Percentiles rank a stretch among this genome's conserved stretches.
These are phyloP conservation scores for Hypoxylon sp. DNA, from an alignment of 2,329 filamentous ascomycete species.

Conservation along the genomic window DNA sequence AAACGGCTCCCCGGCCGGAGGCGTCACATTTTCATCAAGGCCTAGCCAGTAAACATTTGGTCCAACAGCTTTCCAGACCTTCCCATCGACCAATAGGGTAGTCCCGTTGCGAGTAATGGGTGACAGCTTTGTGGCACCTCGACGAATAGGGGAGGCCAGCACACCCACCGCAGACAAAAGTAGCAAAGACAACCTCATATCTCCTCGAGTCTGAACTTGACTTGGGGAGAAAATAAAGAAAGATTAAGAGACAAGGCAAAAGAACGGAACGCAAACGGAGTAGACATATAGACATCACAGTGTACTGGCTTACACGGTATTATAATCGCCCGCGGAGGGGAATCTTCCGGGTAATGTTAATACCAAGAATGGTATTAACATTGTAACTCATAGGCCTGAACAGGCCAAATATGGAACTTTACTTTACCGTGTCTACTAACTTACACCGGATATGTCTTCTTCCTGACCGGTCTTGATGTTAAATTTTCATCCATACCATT, in stretches of 20 bases:
- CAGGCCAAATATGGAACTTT: constrained; percentile 7
- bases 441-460: not conserved
- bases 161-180: constrained; percentile 36
- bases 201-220: constrained; percentile 14
- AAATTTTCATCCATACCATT: not conserved
- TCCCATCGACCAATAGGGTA: constrained; percentile 55
- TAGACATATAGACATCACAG: constrained; percentile 15
- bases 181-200: constrained; percentile 39
- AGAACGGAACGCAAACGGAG: not conserved
- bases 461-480: not conserved
- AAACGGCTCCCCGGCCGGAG: constrained; percentile 61
- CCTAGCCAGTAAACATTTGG: constrained; percentile 68
- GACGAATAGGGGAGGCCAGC: constrained; percentile 31
- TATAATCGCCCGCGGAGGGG: constrained; percentile 43
- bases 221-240: not conserved
- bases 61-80: constrained; percentile 61
- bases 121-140: constrained; percentile 38
- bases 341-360: constrained; percentile 34
- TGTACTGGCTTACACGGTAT: constrained; percentile 28
- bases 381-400: constrained; percentile 16
- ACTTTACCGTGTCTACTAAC: constrained; percentile 16
- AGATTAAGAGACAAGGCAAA: not conserved
- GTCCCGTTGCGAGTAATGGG: constrained; percentile 57
- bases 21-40: constrained; percentile 65
- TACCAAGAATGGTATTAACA: constrained; percentile 23